phyloP scores from a whole-genome alignment of 805 yeast genomes.

The Sugiyamaella floridensis region DNA sequence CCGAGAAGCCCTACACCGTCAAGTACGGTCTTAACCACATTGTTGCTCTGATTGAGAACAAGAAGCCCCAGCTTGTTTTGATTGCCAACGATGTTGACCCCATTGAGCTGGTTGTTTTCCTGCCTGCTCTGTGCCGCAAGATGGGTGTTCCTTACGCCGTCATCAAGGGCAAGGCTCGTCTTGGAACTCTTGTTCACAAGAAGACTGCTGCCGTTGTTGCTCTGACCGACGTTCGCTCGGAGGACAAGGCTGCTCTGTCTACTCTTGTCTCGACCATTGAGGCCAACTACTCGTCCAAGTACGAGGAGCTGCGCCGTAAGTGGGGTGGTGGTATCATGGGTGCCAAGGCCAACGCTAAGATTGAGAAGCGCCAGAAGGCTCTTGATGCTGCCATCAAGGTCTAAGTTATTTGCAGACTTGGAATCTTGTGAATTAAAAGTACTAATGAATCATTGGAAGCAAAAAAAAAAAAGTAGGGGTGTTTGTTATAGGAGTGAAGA shows the following conservation, averaged over 20 bases:
- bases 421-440: background rate
- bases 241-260: constrained; percentile 92
- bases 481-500: too few relatives aligned
- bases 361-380: constrained; percentile 66
- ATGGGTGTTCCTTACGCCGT: constrained; percentile 99
- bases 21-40: constrained; percentile 99
- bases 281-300: constrained; percentile 88
- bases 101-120: constrained; percentile 91
- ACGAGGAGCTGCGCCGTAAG: constrained; percentile 94
- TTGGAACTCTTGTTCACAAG: constrained; percentile 95
- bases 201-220: constrained; percentile 98
- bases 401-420: constrained; percentile 14
- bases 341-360: constrained; percentile 82
- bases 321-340: constrained; percentile 99
- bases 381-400: constrained; percentile 34
- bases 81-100: constrained; percentile 99
- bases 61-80: constrained; percentile 94
- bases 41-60: constrained; percentile 94
- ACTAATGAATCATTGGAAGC: background rate
- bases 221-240: constrained; percentile 87
- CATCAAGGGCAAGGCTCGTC: constrained; percentile 97
- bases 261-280: constrained; percentile 87
- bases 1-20: constrained; percentile 93
- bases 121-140: constrained; percentile 98
- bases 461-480: too few relatives aligned